Base-by-base conservation (phyloP, 2,329 filamentous ascomycete genomes). In the Metarhizium brunneum region DNA sequence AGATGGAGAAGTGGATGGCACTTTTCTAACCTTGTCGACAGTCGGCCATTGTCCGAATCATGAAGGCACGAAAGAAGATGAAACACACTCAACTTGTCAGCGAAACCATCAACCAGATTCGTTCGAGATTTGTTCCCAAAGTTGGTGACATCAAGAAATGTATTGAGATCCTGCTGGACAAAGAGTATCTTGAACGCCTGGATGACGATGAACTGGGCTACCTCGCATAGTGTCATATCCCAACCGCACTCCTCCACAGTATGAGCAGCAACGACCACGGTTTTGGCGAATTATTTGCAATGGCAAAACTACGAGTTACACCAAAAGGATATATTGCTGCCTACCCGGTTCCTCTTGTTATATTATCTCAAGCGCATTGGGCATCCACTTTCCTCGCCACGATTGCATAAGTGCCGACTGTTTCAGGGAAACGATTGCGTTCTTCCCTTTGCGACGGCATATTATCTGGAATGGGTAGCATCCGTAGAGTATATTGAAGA, bases 41-140 rank as follows among this genome's bases (percentile, higher is more conserved):
- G 92, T 97, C 94, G 59, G 92, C 92, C 29, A 97, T 99, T 71
- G 94, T 99, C 56, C 90, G 94, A 67, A 96, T 99, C 76, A 99
- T 99, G 94, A 99, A 99, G 78, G 95, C 92, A 3, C 87, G 94
- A 58, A 97, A 99, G 84, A 90, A 87, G 76, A 95, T 97, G 90
- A 97, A 96, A 83, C 92, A 99, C 74, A 85, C 87, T 59, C 88
- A 94, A 68, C 85, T 99, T 13, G 91, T 99, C 54, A 87, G 90
- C 67, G 94, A 99, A 74, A 95, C 92, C 29, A 97, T 99, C 70
- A 87, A 86, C 67, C 94, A 97, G 73, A 96, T 99, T 71, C 90
- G 88, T 69, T 86, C 85, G 47, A 89, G 94, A 45, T 99, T 99
- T 73, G 85, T 91, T 56, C 94, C 94, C 45, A 95, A 95, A 75